Evolutionary conservation across 2,329 filamentous ascomycete genomes (phyloP).

Genomic region (Ophiostoma piceae): DNA sequence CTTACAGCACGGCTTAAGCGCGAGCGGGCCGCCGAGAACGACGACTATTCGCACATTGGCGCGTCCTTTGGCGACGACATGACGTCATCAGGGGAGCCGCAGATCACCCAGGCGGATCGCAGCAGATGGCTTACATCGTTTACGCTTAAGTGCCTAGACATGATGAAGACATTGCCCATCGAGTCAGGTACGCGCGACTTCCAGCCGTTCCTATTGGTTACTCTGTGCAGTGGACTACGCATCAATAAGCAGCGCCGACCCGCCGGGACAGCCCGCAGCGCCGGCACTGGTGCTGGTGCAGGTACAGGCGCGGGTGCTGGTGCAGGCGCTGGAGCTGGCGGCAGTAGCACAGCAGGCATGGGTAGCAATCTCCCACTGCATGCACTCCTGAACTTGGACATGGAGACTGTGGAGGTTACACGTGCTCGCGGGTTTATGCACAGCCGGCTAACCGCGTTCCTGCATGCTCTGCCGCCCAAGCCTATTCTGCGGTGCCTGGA

Average conservation of each 20-base stretch:
- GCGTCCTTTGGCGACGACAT: constrained; percentile 15
- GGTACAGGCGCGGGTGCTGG: too few relatives aligned
- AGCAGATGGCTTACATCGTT: constrained; percentile 46
- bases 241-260: constrained; percentile 31
- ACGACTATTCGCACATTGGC: constrained; percentile 25
- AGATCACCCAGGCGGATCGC: constrained; percentile 24
- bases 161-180: constrained; percentile 45
- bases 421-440: constrained; percentile 46
- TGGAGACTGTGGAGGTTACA: constrained; percentile 41
- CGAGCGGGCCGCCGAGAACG: constrained; percentile 30
- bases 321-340: background rate
- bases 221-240: constrained; percentile 47
- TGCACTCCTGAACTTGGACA: constrained; percentile 25
- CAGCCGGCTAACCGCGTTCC: constrained; percentile 41
- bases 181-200: constrained; percentile 50
- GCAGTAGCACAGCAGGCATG: background rate
- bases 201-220: constrained; percentile 49
- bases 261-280: background rate
- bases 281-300: background rate
- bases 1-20: constrained; percentile 40
- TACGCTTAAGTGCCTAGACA: constrained; percentile 45
- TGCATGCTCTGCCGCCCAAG: constrained; percentile 45
- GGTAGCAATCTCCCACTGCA: constrained; percentile 16
- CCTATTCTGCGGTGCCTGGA: constrained; percentile 46
- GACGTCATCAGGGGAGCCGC: constrained; percentile 13